Base-by-base conservation (phyloP, 1,284 basidiomycete species). In the Fereydounia khargensis region DNA sequence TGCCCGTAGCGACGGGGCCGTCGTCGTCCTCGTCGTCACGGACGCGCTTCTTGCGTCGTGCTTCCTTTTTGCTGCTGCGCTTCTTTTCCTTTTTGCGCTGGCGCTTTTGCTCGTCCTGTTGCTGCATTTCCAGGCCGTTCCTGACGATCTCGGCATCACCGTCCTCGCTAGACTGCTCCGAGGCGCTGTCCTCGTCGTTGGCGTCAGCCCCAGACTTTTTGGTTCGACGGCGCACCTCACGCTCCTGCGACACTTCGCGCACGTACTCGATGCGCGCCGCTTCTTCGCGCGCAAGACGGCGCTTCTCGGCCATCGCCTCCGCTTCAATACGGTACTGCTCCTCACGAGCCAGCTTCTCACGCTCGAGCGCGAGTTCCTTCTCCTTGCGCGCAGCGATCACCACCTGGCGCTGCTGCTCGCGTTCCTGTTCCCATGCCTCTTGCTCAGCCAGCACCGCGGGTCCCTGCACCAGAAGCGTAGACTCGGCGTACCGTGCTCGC, bases 401-500 rank as follows among this genome's bases (percentile, higher is more conserved):
- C 4, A 43, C 52, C 36, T 64, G 48, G n/a, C 58, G 53, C 42
- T 63, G 50, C 42, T 54, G 50, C 19, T 20, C 31, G 24, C 58
- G 49, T 36, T 58, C 65, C n/a, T 44, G 47, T 35, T 69, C 69
- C 54, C 68, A 56, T 32, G 42, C 50, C 18, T 53, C 51, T 39
- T 70, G 59, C 21, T 73, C 65, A 9, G 55, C 43, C 1, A 75
- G 40, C 11, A 52, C 59, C 38, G 42, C 36, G 6, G 48, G 31
- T 4, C 63, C 60, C 18, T 62, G 56, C 24, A 64, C 55, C 13
- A 72, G 46, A 20, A 70, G 50, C 16, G 65, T 68, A 18, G 49
- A 59, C 24, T 64, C 65, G 28, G 65, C 71, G 43, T 70, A 75
- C 58, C 68, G 61, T 45, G 56, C 56, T 19, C 73, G 64, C 59